A percentile compares a stretch with the other conserved stretches of the same genome.
Conservation (phyloP, 2,329 filamentous ascomycete genomes). For the Pyrenochaeta sp. region DNA sequence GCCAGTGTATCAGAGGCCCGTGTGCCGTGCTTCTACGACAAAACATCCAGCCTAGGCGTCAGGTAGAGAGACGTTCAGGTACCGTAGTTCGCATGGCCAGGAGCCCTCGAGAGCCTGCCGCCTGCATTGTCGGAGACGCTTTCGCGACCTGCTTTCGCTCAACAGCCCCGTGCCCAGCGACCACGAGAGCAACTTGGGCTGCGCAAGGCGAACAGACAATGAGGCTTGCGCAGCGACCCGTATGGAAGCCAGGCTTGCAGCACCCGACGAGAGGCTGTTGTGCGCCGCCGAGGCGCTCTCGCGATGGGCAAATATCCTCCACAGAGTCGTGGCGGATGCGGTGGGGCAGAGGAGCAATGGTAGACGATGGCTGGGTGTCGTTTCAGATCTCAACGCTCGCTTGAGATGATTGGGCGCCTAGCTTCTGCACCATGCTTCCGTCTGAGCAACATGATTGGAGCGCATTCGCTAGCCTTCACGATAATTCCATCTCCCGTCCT, state of each 20-base stretch:
- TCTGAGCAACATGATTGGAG: slow-evolving; percentile 31
- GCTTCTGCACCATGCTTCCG: slow-evolving; percentile 11
- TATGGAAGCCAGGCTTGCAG: slow-evolving; percentile 27
- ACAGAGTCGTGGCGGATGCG: slow-evolving; percentile 10
- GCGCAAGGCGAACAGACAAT: slow-evolving; percentile 19
- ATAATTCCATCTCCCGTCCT: slow-evolving; percentile 5
- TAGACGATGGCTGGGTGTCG: slow-evolving; percentile 19
- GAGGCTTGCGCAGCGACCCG: slow-evolving; percentile 22
- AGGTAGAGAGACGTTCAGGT: slow-evolving; percentile 23
- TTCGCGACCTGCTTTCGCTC: slow-evolving; percentile 12
- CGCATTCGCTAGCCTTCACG: slow-evolving; percentile 23
- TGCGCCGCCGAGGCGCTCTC: slow-evolving; percentile 39
- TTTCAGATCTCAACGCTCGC: slow-evolving; percentile 27
- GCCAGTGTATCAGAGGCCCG: slow-evolving; percentile 21
- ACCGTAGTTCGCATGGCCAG: slow-evolving; percentile 12
- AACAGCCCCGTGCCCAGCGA: slow-evolving; percentile 19
- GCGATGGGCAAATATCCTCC: slow-evolving; percentile 20
- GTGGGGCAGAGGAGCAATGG: slow-evolving; percentile 28
- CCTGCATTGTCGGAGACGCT: slow-evolving; percentile 19
- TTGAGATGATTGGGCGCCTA: slow-evolving; percentile 28
- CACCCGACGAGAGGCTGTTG: slow-evolving; percentile 42
- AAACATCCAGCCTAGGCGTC: slow-evolving; percentile 30
- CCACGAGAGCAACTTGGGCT: slow-evolving; percentile 27
- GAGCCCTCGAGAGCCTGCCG: slow-evolving; percentile 33
- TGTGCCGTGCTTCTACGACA: slow-evolving; percentile 35